phyloP scores from a whole-genome alignment of 2,329 filamentous ascomycete species.

The Helicocarpus griseus region DNA sequence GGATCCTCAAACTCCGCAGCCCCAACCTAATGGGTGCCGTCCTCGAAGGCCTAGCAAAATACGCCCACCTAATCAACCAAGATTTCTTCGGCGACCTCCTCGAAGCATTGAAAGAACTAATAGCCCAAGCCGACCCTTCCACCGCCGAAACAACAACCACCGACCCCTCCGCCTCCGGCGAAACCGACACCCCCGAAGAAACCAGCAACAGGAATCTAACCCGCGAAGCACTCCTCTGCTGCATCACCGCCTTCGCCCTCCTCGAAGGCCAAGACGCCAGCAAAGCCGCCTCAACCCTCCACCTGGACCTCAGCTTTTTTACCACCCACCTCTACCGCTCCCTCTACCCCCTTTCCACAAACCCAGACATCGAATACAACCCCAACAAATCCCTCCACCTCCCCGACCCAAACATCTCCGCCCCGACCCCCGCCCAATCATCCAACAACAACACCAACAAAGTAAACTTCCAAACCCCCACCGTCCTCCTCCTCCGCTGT shows the following conservation, averaged over 20 bases:
- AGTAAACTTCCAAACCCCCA: conserved; percentile 91
- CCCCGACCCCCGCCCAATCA: conserved; percentile 23
- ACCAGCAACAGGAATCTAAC: conserved; percentile 55
- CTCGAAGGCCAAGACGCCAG: conserved; percentile 87
- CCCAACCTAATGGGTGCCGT: conserved; percentile 93
- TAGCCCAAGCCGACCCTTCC: conserved; percentile 49
- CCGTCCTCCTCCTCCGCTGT: conserved; percentile 80
- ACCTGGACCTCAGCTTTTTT: conserved; percentile 91
- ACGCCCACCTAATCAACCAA: conserved; percentile 94
- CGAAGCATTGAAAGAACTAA: conserved; percentile 87
- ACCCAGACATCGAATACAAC: conserved; percentile 75
- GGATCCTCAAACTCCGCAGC: conserved; percentile 74
- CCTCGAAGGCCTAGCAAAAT: conserved; percentile 85
- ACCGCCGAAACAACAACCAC: conserved; percentile 39
- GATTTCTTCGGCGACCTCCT: conserved; percentile 96
- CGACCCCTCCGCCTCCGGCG: conserved; percentile 33
- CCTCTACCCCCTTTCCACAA: conserved; percentile 65
- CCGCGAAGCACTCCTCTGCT: conserved; percentile 84
- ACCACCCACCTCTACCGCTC: conserved; percentile 86
- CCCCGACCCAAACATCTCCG: conserved; percentile 50
- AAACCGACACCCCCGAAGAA: conserved; percentile 41
- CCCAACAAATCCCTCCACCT: conserved; percentile 64
- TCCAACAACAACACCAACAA: conserved; percentile 45
- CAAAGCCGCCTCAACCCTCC: conserved; percentile 69
- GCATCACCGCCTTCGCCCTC: conserved; percentile 92